Conservation (phyloP, 768 basidiomycete genomes). For the Boletus sp. region DNA sequence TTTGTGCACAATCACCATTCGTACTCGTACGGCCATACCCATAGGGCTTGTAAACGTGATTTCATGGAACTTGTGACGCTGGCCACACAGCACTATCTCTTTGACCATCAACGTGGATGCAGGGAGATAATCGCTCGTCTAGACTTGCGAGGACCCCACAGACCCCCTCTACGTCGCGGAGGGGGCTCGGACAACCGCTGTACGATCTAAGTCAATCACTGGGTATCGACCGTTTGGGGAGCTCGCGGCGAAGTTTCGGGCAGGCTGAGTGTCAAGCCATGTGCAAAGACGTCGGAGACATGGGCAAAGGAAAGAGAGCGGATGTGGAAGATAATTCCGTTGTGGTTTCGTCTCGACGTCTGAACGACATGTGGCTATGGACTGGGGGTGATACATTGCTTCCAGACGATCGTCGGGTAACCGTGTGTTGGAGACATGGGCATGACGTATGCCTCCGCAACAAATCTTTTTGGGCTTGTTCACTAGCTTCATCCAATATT, state of each 20-base stretch:
- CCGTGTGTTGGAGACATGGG: background rate
- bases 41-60: slow-evolving; percentile 64
- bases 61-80: slow-evolving; percentile 74
- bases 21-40: slow-evolving; percentile 28
- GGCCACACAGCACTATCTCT: slow-evolving; percentile 82
- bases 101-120: slow-evolving; percentile 75
- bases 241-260: slow-evolving; percentile 62
- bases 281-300: slow-evolving; percentile 61
- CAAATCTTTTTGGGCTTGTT: background rate
- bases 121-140: too few relatives aligned
- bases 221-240: slow-evolving; percentile 26
- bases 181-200: slow-evolving; percentile 63
- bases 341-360: slow-evolving; percentile 64
- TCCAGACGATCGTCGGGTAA: background rate
- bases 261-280: slow-evolving; percentile 77
- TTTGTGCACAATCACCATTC: slow-evolving; percentile 23
- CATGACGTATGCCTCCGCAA: background rate
- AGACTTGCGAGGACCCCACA: too few relatives aligned
- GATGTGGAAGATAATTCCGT: slow-evolving; percentile 73
- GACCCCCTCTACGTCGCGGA: slow-evolving; percentile 83
- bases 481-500: background rate
- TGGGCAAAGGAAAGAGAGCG: slow-evolving; percentile 75
- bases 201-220: slow-evolving; percentile 31
- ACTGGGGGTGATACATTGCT: background rate
- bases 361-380: slow-evolving; percentile 6